Percentiles rank a stretch among this genome's conserved stretches.
phyloP scores from a whole-genome alignment of 2,329 filamentous ascomycete genomes.

The Colletotrichum truncatum region DNA sequence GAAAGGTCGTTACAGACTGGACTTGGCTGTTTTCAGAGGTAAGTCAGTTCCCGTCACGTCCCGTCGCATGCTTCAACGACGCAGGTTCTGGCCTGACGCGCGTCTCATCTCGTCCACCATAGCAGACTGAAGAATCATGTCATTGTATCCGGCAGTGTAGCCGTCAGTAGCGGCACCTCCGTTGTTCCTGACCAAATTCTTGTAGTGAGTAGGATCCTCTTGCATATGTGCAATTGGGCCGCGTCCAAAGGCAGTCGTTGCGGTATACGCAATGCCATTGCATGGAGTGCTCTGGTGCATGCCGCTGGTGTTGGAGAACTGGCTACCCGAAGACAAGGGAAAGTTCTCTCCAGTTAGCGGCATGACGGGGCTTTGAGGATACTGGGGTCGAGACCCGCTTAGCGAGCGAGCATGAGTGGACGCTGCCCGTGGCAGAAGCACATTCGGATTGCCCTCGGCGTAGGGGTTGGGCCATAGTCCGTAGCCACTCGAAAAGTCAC shows the following conservation, averaged over 20 bases:
- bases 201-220: constrained; percentile 31
- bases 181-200: constrained; percentile 29
- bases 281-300: constrained; percentile 58
- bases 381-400: constrained; percentile 30
- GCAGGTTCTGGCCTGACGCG: constrained; percentile 12
- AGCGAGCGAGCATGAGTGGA: constrained; percentile 13
- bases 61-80: constrained; percentile 7
- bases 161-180: constrained; percentile 30
- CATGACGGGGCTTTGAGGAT: constrained; percentile 29
- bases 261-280: constrained; percentile 32
- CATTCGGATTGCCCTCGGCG: constrained; percentile 4
- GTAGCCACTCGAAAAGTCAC: constrained; percentile 20
- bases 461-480: constrained; percentile 18
- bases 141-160: constrained; percentile 31
- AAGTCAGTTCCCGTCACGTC: not conserved
- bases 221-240: constrained; percentile 20
- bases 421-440: constrained; percentile 10
- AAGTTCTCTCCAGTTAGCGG: constrained; percentile 31
- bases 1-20: not conserved
- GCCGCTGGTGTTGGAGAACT: constrained; percentile 60
- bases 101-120: constrained; percentile 25
- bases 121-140: constrained; percentile 29
- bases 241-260: constrained; percentile 25
- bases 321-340: constrained; percentile 39
- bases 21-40: not conserved